Base-by-base conservation (phyloP, 2,329 filamentous ascomycete species). In the Paecilomyces niveus region DNA sequence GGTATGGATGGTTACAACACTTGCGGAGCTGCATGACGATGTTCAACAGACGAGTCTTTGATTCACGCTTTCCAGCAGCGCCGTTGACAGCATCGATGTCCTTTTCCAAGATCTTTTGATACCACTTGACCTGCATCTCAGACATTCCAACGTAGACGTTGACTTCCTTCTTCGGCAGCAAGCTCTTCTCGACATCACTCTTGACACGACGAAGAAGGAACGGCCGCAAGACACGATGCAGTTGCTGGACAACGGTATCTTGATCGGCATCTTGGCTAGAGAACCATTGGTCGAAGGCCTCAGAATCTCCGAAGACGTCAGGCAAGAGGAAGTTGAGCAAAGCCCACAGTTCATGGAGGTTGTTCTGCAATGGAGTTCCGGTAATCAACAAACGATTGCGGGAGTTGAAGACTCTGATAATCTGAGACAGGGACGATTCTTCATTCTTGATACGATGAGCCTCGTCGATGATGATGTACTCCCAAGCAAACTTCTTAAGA, bases 11-110 rank as follows among this genome's bases (percentile, higher is more conserved):
- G 68, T 99, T 99, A 74, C 94, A 99, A 77, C 94, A 99, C 76
- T 99, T 99, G 67, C 94, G 89, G 63, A 99, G 84, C 76, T 99
- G 94, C 94, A 99, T 99, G 67, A 99, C 94, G 70, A 99, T 99
- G 76, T 99, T 99, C 63, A 99, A 82, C 22, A 99, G 83, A 63
- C 94, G 87, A 1, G 94, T 99, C 79, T 99, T 99, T 32, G 93
- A 97, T 76, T 99, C 94, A 60, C 92, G 89, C 78, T 97, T 99
- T 55, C 94, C 94, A 63, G 89, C 91, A 31, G 93, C 94, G 61
- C 94, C 94, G 66, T 99, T 99, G 68, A 99, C 93, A 13, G 94
- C 94, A 74, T 99, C 94, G 62, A 99, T 99, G 69, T 99, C 94
- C 77, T 97, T 99, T 70, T 99, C 94, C 2, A 99, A 80, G 66